Base-by-base conservation (phyloP, 2,329 filamentous ascomycete species). In the Venturia nashicola region DNA sequence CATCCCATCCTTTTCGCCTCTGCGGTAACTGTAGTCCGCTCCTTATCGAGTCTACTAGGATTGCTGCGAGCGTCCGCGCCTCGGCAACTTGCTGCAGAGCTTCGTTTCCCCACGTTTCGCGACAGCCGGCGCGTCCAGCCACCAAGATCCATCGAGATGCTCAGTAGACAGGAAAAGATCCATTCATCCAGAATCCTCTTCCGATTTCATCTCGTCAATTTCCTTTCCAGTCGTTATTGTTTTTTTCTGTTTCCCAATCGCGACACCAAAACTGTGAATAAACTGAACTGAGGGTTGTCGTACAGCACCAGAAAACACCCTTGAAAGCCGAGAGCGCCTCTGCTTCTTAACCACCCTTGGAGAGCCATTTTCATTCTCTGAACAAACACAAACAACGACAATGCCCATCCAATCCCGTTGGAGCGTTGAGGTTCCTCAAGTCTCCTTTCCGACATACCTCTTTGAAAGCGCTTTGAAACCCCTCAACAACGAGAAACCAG, bases 321-420 rank as follows among this genome's bases (percentile, higher is more conserved):
- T 57, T 57, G 27, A 27, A 2, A 14, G 46, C 46, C 20, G 32
- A 27, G 51, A 36, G 51, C 18, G 27, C 27, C 27, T 27, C 32
- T 57, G 1, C 51, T 18, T 36, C 27, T n/a, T 4, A 3, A 34
- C 5, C 32, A 4, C 51, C 6, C 2, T n/a, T 14, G 16, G 20
- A 12, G 20, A 14, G 9, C 12, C 2, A 9, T 5, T 51, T 51
- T 9, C 14, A 11, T 20, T 46, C 18, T 20, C 18, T 51, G 51
- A 36, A 16, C 40, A 23, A 11, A 61, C 14, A 7, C 36, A 16
- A 59, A 18, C 20, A 27, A 11, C 20, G 6, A 34, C 23, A 36
- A 83, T 84, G 82, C 79, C 80, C 23, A 76, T 80, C 69, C 78
- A 79, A 72, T 82, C 81, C 1, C 76, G 77, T 61, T 83, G 77